phyloP scores from a whole-genome alignment of 176 grass and related monocot species.

The Pharus latifolius region DNA sequence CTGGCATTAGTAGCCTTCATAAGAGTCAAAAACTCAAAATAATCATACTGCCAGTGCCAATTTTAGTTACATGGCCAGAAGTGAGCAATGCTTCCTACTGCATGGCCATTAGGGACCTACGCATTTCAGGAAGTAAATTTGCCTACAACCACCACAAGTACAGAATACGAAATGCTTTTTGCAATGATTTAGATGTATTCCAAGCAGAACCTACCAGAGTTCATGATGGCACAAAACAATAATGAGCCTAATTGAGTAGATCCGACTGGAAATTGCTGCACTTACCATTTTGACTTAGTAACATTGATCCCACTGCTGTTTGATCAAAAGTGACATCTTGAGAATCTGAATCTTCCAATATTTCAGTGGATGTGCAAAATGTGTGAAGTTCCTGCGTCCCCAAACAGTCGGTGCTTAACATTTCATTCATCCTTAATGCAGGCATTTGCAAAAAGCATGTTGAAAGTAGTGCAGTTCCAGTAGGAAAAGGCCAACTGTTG shows the following conservation, averaged over 20 bases:
- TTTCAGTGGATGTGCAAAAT: conserved; percentile 33
- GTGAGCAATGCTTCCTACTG: neutral
- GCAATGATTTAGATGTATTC: neutral
- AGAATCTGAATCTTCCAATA: conserved; percentile 24
- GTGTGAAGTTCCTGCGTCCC: conserved; percentile 37
- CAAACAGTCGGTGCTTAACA: conserved; percentile 52
- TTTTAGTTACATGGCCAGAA: neutral
- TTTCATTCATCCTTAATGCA: conserved; percentile 69
- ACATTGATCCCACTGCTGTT: conserved; percentile 19
- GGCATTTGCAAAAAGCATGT: conserved; percentile 56
- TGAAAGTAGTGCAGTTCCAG: conserved; percentile 51
- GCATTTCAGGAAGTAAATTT: neutral
- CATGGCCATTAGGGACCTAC: neutral
- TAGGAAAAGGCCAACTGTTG: conserved; percentile 63
- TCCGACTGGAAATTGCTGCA: neutral
- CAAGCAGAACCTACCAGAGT: neutral
- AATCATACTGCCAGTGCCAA: neutral
- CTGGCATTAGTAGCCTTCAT: neutral
- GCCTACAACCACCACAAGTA: neutral
- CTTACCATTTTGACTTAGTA: conserved; percentile 41
- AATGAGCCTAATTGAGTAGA: neutral
- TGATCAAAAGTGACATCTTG: conserved; percentile 7
- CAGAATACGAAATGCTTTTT: neutral
- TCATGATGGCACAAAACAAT: neutral
- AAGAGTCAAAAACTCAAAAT: neutral